Base-by-base conservation (phyloP, 495 filamentous ascomycete genomes). In the Penicillium macrosclerotiorum region DNA sequence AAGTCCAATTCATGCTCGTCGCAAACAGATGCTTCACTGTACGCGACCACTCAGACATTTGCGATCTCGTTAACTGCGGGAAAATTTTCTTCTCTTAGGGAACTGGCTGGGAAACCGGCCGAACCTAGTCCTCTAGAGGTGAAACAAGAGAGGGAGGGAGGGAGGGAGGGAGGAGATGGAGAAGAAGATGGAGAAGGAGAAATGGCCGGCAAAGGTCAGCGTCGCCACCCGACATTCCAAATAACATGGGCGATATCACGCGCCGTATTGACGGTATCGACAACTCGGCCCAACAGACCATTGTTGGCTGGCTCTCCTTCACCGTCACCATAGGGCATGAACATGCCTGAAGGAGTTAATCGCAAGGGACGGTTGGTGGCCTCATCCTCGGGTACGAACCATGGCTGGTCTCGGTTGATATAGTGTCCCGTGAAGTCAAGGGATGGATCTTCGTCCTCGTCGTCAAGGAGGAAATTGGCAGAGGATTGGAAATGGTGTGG, bases 201-300 rank as follows among this genome's bases (percentile, higher is more conserved):
- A 37, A n/a, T n/a, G n/a, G 35, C 18, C 9, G 31, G 17, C 2
- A 37, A 16, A 7, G 16, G 13, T 85, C 58, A 90, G 51, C 81
- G 76, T 53, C 87, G 80, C 93, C 92, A 96, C 26, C 92, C 92
- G 42, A 97, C 93, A 62, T 98, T 98, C 91, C 90, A 95, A 52
- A 97, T 89, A 27, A 97, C 90, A 72, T 95, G 89, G 27, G 86
- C 90, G 54, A 98, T 98, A 55, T 98, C 93, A 52, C 84, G 84
- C 32, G 92, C 91, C 6, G 92, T 97, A 71, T 98, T 96, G 57
- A 98, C 88, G 31, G 90, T 93, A 63, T 97, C 89, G 58, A 93
- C 82, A 17, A 96, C 85, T 51, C 84, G 80, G 45, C 89, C 88
- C 51, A 96, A 79, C 26, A 97, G 68, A 16, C 79, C 75, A 22